Base-by-base conservation (phyloP, 306 rosid genomes). In the Acacia crassicarpa region DNA sequence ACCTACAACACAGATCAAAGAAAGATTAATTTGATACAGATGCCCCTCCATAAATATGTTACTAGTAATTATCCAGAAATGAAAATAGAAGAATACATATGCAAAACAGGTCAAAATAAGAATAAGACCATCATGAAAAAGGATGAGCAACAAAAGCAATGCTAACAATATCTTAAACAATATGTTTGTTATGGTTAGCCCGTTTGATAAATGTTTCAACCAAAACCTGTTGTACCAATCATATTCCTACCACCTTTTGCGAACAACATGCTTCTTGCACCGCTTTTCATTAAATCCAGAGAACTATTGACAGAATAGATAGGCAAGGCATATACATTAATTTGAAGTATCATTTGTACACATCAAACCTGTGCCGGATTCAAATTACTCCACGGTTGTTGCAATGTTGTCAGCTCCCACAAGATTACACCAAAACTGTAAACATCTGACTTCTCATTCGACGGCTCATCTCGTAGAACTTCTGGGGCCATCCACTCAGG, bases 401-500 rank as follows among this genome's bases (percentile, higher is more conserved):
- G 99, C 91, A 92, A 65, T 15, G 99, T 90, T 65, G 94, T 90
- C 67, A 93, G 80, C 88, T 96, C 99, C 99, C 99, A 96, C 87
- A 96, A 86, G 82, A 96, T 96, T 74, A 96, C 88, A 74, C 98
- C 99, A 83, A 92, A 96, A 86, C 99, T 96, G 88, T 96, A 96
- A 82, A 96, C 86, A 86, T 96, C 99, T 35, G 97, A 93, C 83
- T 93, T 96, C 86, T 96, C 99, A 87, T 96, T 92, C 83, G 99
- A 93, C 13, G 93, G 99, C 82, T 93, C 99, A 61, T 96, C 97
- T 46, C 99, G 97, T 75, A 96, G 97, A 85, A 96, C 99, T 89
- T 96, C 99, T n/a, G 98, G 99, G 72, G 99, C 99, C 99, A 96
- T 92, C 98, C 99, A 96, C 85, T 93, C 99, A 53, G 99, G 90